phyloP scores from a whole-genome alignment of 768 basidiomycete genomes.

The Scleroderma bovista region DNA sequence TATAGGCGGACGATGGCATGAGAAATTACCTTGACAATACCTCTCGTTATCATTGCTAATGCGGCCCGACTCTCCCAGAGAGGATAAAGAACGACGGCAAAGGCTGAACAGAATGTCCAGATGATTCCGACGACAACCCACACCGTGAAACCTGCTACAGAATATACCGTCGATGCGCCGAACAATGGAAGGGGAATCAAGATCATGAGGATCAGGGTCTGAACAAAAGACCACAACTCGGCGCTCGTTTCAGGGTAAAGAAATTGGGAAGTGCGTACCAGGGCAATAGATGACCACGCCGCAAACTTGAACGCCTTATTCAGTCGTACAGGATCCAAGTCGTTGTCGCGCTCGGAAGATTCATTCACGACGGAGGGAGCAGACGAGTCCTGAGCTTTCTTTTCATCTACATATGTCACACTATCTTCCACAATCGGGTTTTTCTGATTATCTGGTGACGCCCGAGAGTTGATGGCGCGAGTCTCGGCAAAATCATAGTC shows the following conservation, averaged over 20 bases:
- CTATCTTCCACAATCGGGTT: conserved; percentile 13
- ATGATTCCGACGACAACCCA: conserved; percentile 82
- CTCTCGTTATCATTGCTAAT: conserved; percentile 49
- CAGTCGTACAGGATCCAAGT: conserved; percentile 60
- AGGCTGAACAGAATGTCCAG: conserved; percentile 77
- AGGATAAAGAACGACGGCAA: conserved; percentile 79
- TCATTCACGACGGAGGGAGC: conserved; percentile 35
- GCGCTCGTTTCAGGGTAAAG: background rate
- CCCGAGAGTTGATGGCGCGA: conserved; percentile 63
- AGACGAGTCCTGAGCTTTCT: conserved; percentile 28
- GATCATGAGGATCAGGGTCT: conserved; percentile 62
- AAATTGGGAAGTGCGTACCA: conserved; percentile 44
- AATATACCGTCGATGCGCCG: conserved; percentile 71
- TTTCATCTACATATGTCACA: conserved; percentile 33
- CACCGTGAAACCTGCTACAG: conserved; percentile 55
- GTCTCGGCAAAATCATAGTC: conserved; percentile 79
- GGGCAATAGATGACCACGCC: conserved; percentile 59
- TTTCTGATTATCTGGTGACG: background rate
- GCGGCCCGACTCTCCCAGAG: conserved; percentile 78
- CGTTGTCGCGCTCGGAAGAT: conserved; percentile 39
- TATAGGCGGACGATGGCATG: background rate
- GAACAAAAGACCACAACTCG: background rate
- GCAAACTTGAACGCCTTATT: conserved; percentile 79
- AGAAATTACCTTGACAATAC: conserved; percentile 54
- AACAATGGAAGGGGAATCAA: conserved; percentile 84